These are phyloP conservation scores for Neonectria hederae DNA, from an alignment of 2,329 filamentous ascomycete genomes.

Conservation along the genomic window DNA sequence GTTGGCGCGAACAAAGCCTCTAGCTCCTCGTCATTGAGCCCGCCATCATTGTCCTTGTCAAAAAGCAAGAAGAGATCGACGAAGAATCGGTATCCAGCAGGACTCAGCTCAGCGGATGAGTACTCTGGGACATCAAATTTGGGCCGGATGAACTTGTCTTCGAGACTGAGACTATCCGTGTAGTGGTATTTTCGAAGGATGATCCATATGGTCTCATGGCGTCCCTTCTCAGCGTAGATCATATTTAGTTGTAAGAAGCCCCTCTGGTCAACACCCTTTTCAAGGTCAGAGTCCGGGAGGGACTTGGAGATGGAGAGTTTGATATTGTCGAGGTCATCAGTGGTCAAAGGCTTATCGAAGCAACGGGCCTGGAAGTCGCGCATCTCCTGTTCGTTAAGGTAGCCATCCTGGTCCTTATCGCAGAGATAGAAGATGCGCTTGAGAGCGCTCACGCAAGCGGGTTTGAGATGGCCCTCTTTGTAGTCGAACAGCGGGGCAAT, in stretches of 20 bases:
- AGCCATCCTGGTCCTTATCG: constrained; percentile 95
- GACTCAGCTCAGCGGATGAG: constrained; percentile 92
- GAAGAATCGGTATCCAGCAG: constrained; percentile 95
- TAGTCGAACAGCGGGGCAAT: constrained; percentile 97
- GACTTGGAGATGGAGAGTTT: constrained; percentile 83
- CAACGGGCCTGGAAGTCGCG: constrained; percentile 90
- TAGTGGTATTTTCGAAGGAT: constrained; percentile 96
- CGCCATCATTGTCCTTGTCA: constrained; percentile 97
- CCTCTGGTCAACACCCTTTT: constrained; percentile 79
- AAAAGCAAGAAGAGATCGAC: constrained; percentile 95
- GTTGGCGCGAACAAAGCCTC: constrained; percentile 91
- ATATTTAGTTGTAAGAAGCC: constrained; percentile 94
- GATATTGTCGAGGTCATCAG: constrained; percentile 88
- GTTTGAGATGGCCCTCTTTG: constrained; percentile 89
- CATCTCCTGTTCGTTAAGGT: constrained; percentile 89
- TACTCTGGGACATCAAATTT: constrained; percentile 94
- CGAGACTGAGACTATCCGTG: constrained; percentile 91
- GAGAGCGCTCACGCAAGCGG: constrained; percentile 85
- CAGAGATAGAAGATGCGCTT: constrained; percentile 94
- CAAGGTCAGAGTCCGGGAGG: constrained; percentile 68
- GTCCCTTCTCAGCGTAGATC: constrained; percentile 95
- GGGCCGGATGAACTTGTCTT: constrained; percentile 90
- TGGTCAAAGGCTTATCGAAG: constrained; percentile 85
- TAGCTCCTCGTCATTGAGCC: constrained; percentile 86
- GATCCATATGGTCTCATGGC: constrained; percentile 98